These are phyloP conservation scores for Xenoacremonium recifei DNA, from an alignment of 2,329 filamentous ascomycete genomes.

Conservation along the genomic window DNA sequence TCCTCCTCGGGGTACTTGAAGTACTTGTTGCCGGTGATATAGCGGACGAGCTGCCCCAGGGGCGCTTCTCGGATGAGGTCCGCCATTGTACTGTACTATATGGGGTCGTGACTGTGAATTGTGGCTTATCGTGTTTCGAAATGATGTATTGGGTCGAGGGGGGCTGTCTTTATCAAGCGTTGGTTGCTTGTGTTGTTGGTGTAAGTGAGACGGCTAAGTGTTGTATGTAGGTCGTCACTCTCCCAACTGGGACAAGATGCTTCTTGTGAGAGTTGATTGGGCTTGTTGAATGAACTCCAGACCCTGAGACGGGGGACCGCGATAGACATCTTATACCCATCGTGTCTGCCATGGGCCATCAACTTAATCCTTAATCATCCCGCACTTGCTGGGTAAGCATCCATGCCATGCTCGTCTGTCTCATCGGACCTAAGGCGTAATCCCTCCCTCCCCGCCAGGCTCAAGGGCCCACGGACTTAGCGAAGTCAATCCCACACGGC, in stretches of 20 bases:
- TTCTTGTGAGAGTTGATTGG: neutral
- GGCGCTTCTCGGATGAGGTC: constrained; percentile 52
- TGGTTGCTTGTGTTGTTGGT: neutral
- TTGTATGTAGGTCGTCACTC: neutral
- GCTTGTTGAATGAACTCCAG: neutral
- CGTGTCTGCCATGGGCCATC: neutral
- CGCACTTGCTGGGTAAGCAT: constrained; percentile 9
- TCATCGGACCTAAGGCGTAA: neutral
- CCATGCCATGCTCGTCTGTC: neutral
- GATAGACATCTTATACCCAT: constrained; percentile 19
- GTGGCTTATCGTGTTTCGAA: too few species aligned
- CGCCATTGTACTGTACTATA: constrained; percentile 19
- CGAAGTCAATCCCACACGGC: too few species aligned
- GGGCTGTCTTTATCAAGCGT: neutral
- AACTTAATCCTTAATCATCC: neutral
- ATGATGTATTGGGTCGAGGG: neutral
- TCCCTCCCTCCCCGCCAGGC: neutral
- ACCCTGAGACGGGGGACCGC: constrained; percentile 3
- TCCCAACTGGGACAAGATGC: neutral
- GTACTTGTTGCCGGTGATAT: constrained; percentile 48
- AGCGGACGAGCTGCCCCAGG: constrained; percentile 58
- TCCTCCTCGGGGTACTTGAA: constrained; percentile 61
- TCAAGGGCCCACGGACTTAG: neutral
- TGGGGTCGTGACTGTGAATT: neutral
- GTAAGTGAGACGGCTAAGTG: neutral